Evolutionary conservation across 371 early-diverging fungal species (phyloP).

Genomic region (Mucor plumbeus): DNA sequence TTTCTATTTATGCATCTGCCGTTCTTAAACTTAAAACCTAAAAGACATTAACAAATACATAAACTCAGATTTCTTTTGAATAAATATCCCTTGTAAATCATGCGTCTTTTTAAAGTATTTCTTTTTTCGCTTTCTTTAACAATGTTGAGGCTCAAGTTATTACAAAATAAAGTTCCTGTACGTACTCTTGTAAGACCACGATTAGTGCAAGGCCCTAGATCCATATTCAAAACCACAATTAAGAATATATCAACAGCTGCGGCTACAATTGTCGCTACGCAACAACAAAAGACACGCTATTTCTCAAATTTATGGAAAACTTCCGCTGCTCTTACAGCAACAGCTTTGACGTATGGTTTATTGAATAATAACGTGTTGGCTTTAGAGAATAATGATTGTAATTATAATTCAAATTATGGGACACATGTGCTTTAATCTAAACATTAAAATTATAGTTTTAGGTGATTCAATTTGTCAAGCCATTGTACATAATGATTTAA

Average conservation of each 20-base stretch:
- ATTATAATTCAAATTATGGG: background rate
- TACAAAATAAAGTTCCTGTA: background rate
- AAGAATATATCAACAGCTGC: background rate
- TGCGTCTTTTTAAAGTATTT: background rate
- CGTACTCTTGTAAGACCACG: background rate
- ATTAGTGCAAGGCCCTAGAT: background rate
- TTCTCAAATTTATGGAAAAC: slow-evolving; percentile 4
- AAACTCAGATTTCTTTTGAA: background rate
- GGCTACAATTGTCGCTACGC: background rate
- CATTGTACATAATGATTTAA: slow-evolving; percentile 48
- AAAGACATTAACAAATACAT: background rate
- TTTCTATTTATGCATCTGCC: background rate
- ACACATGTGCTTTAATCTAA: background rate
- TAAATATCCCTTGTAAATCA: background rate
- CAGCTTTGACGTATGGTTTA: slow-evolving; percentile 4
- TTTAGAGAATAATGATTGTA: slow-evolving; percentile 29
- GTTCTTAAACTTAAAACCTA: background rate
- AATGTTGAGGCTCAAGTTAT: background rate
- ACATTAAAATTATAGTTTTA: slow-evolving; percentile 20
- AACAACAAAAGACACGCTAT: background rate
- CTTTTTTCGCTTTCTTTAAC: background rate
- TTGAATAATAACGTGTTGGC: slow-evolving; percentile 17
- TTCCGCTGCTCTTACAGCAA: background rate
- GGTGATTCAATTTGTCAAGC: slow-evolving; percentile 53
- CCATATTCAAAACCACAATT: background rate